These are phyloP conservation scores for Sanguinoderma infundibulare DNA, from an alignment of 1,284 basidiomycete genomes.

Conservation along the genomic window DNA sequence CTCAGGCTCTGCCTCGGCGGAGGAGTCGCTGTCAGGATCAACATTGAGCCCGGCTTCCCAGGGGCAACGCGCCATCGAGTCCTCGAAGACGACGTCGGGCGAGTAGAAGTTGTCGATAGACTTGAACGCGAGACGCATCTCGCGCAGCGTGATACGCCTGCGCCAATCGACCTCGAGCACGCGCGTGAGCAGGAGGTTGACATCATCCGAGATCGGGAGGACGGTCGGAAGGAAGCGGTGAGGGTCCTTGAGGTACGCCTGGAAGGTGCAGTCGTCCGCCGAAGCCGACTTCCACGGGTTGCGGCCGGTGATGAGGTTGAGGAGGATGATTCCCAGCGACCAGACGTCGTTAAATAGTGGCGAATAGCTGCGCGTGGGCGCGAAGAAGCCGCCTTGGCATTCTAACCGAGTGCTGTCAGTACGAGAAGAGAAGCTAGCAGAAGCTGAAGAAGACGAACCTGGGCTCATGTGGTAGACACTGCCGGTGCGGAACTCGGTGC, in stretches of 20 bases:
- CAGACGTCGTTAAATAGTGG: constrained; percentile 95
- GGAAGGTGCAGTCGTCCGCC: constrained; percentile 74
- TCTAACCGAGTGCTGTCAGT: constrained; percentile 54
- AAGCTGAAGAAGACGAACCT: constrained; percentile 52
- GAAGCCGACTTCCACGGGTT: constrained; percentile 99
- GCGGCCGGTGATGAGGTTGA: constrained; percentile 94
- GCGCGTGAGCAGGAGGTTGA: constrained; percentile 68
- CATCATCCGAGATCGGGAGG: constrained; percentile 73
- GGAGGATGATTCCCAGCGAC: constrained; percentile 95
- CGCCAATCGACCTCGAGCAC: constrained; percentile 80
- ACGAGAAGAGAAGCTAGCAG: background rate
- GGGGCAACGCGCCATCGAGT: constrained; percentile 80
- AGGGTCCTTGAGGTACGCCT: constrained; percentile 72
- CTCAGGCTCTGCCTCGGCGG: constrained; percentile 32
- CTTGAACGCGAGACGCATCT: constrained; percentile 74
- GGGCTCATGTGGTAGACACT: constrained; percentile 98
- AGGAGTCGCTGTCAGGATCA: constrained; percentile 45
- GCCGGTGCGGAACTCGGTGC: constrained; percentile 94
- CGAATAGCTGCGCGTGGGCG: constrained; percentile 75
- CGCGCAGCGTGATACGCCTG: constrained; percentile 67
- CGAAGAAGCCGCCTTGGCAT: constrained; percentile 88
- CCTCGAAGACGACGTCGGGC: constrained; percentile 76
- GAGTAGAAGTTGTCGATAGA: constrained; percentile 73
- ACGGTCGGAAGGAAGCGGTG: constrained; percentile 70
- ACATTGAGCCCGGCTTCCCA: constrained; percentile 80